Evolutionary conservation across 805 yeast species (phyloP), one percentile per base, ranked within the genome.

Genomic region (Kazachstania africana): DNA sequence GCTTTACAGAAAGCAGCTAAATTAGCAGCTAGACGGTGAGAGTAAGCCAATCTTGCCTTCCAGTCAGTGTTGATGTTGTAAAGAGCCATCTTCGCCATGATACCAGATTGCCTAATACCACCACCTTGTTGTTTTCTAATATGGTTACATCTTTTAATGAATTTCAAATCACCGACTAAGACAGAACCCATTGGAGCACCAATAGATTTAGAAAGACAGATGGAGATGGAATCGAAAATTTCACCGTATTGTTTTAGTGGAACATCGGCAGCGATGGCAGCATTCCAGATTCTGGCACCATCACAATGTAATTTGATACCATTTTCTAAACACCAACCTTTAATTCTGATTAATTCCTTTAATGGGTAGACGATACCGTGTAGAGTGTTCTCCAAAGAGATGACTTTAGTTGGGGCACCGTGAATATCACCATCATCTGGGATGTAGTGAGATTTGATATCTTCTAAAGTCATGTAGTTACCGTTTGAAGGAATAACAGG

Each of bases 281-380:
- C 95, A 53, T 81, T 82, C 87, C 93, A 85, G 31, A 87, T 59
- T 45, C 97, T 70, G n/a, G 96, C 97, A 39, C 96, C 97, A 53
- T 87, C 97, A 45, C 85, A 72, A 48, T 88, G 96, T 43, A 85
- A 55, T 34, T 62, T 66, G 34, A 82, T 57, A 33, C 63, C 65
- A 43, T 75, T 65, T 18, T 60, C 68, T 32, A 65, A 63, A 40
- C 88, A 82, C 67, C 81, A 87, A 26, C 59, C 66, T 26, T 78
- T 68, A 44, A 87, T 87, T 35, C 72, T 69, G 36, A 61, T 59
- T 34, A 87, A 66, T 53, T 87, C 95, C 21, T 78, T 88, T 27
- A 76, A 45, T 6, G 97, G 97, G 55, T 71, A 68, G 27, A 87
- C 59, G 23, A 78, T 65, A 16, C 97, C 97, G 44, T 80, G 87